Conservation (phyloP, 129 eudicot species). For the Saposhnikovia divaricata region DNA sequence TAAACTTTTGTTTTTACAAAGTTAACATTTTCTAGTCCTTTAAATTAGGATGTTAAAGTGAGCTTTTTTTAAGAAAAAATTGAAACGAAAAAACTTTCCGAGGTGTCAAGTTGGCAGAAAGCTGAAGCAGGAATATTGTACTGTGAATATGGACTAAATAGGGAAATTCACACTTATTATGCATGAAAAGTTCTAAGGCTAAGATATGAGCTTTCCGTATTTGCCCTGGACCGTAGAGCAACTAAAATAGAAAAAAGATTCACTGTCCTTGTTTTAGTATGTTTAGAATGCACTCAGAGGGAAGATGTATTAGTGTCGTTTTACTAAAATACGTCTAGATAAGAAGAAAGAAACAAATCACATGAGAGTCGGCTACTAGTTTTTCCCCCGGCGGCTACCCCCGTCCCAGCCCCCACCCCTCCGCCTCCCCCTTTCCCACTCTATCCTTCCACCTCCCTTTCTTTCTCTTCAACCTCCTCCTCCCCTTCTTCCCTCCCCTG, state of each 20-base stretch:
- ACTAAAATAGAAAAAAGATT: not conserved
- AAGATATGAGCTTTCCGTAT: conserved; percentile 19
- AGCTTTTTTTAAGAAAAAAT: not conserved
- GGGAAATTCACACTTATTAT: conserved; percentile 1
- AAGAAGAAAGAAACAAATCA: no score
- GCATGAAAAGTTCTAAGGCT: not conserved
- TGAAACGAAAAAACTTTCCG: not conserved
- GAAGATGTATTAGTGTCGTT: no score
- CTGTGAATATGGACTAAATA: not conserved
- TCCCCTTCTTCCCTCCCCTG: no score
- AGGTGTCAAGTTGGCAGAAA: not conserved
- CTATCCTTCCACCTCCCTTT: no score
- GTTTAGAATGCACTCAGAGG: not conserved
- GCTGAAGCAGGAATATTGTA: not conserved
- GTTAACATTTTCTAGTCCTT: not conserved
- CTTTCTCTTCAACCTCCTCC: no score
- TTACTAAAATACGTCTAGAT: no score
- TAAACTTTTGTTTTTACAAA: not conserved
- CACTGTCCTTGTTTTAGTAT: not conserved
- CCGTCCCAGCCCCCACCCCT: no score
- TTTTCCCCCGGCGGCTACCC: no score
- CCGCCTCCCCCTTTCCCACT: no score
- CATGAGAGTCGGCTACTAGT: no score
- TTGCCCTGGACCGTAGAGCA: not conserved
- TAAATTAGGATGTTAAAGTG: not conserved